phyloP scores from a whole-genome alignment of 345 rosid species.

The Arabis hirsuta region DNA sequence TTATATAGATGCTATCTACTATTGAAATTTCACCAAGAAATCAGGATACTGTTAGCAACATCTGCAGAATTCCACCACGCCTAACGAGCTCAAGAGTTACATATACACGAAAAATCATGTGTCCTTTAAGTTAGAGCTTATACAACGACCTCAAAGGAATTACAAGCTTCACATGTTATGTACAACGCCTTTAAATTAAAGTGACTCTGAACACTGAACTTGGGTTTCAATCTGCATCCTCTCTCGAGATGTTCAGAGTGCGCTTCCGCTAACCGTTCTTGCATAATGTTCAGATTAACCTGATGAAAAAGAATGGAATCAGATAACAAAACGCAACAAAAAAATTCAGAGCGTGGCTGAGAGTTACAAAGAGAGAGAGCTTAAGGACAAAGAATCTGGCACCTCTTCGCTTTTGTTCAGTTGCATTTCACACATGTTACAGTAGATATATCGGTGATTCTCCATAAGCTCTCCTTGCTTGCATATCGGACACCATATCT shows the following conservation, averaged over 20 bases:
- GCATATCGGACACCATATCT: constrained; percentile 92
- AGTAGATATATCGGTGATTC: constrained; percentile 56
- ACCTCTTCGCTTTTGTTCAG: constrained; percentile 78
- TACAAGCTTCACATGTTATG: constrained; percentile 69
- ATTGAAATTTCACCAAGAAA: too few species aligned
- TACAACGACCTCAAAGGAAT: constrained; percentile 65
- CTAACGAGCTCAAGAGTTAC: constrained; percentile 4
- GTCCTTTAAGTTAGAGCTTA: constrained; percentile 35
- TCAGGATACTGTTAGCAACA: too few species aligned
- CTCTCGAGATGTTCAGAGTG: constrained; percentile 71
- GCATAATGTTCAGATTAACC: constrained; percentile 61
- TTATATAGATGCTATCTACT: too few species aligned
- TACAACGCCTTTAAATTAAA: constrained; percentile 77
- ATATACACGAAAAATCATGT: constrained; percentile 5
- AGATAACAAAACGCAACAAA: not conserved
- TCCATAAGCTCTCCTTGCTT: constrained; percentile 79
- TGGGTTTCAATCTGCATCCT: constrained; percentile 76
- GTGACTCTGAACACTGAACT: constrained; percentile 53
- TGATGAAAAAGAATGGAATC: constrained; percentile 36
- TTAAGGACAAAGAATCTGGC: not conserved
- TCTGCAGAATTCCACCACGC: not conserved
- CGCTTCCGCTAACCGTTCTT: constrained; percentile 62
- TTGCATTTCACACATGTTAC: constrained; percentile 67
- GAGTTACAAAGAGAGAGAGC: not conserved
- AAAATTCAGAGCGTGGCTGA: not conserved